phyloP scores from a whole-genome alignment of 78 protist genomes.

The Dictyostelium capitatum region DNA sequence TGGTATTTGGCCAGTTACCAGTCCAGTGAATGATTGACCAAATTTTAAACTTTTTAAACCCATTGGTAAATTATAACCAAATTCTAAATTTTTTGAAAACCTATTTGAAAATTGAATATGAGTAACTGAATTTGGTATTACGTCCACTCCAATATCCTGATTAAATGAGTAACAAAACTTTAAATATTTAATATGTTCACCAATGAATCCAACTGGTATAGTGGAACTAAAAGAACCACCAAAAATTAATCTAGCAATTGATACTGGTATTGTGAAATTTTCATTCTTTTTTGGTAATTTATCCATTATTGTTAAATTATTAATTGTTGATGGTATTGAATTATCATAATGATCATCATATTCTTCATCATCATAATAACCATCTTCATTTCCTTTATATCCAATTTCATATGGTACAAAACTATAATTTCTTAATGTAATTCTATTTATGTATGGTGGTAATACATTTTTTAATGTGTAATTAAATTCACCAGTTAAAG shows the following conservation, averaged over 20 bases:
- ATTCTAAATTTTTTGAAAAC: neutral
- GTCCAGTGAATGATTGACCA: neutral
- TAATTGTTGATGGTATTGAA: neutral
- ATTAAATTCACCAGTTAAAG: neutral
- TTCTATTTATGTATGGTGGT: neutral
- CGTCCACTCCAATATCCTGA: neutral
- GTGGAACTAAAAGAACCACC: neutral
- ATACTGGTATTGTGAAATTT: neutral
- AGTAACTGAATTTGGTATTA: neutral
- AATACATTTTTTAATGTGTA: neutral
- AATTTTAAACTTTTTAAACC: neutral
- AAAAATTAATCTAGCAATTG: neutral
- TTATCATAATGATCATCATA: neutral
- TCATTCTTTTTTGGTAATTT: neutral
- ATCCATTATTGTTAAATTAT: constrained; percentile 13
- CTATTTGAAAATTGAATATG: neutral
- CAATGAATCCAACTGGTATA: neutral
- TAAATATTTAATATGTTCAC: neutral
- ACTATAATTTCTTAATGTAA: neutral
- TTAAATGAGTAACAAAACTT: neutral
- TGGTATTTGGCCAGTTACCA: neutral
- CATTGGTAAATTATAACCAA: neutral
- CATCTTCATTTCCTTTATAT: no score
- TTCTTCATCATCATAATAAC: neutral
- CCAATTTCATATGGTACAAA: no score